Evolutionary conservation across 2,329 filamentous ascomycete genomes (phyloP).

Genomic region (Epichloe amarillans): DNA sequence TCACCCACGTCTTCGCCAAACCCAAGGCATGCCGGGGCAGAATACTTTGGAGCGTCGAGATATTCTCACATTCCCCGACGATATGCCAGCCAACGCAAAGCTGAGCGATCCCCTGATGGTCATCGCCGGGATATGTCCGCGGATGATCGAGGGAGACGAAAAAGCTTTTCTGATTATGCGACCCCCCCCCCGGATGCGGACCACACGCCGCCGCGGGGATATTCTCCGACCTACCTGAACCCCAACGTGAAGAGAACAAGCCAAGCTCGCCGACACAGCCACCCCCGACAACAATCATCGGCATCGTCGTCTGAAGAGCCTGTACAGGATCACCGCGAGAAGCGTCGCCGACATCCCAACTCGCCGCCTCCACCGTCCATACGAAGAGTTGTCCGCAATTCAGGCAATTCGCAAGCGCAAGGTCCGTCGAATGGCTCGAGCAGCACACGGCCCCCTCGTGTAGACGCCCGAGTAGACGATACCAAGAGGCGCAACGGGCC

Average conservation of each 20-base stretch:
- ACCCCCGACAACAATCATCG: conserved; percentile 30
- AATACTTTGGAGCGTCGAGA: conserved; percentile 21
- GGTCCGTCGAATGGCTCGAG: conserved; percentile 12
- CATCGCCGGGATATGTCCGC: conserved; percentile 24
- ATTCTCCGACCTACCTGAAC: conserved; percentile 21
- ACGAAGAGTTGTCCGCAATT: conserved; percentile 21
- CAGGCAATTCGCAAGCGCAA: conserved; percentile 16
- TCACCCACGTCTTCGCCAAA: conserved; percentile 13
- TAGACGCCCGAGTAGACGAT: conserved; percentile 24
- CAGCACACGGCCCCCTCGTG: conserved; percentile 19
- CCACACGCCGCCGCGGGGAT: conserved; percentile 12
- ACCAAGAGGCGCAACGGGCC: conserved; percentile 21
- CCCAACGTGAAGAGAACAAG: conserved; percentile 18
- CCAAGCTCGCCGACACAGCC: conserved; percentile 33
- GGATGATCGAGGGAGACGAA: conserved; percentile 29
- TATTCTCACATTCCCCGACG: conserved; percentile 30
- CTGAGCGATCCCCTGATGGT: conserved; percentile 22
- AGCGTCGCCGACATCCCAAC: conserved; percentile 14
- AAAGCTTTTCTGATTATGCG: conserved; percentile 39
- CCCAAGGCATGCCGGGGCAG: conserved; percentile 17
- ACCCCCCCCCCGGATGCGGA: conserved; percentile 19
- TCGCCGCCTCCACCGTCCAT: conserved; percentile 18
- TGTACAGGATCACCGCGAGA: conserved; percentile 9
- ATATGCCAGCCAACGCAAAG: conserved; percentile 18
- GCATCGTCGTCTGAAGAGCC: conserved; percentile 29